Base-by-base conservation (phyloP, 371 early-diverging fungal genomes). In the Syncephalastrum contaminatum region DNA sequence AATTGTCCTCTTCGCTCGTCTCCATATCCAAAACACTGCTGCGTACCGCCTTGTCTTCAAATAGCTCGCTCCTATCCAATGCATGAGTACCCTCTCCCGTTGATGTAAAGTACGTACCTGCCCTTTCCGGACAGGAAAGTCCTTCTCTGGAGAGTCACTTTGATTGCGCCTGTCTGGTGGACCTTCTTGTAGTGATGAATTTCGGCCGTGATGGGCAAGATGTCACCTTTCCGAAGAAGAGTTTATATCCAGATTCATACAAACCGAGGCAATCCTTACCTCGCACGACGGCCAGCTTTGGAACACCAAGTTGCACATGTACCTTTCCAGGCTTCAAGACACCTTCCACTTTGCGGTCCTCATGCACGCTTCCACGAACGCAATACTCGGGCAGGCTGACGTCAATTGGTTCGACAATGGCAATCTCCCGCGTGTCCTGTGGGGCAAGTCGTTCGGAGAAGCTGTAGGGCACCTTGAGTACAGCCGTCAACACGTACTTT, bases 281-380 rank as follows among this genome's bases (percentile, higher is more conserved):
- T 70, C 70, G 65, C 3, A 75, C 80, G 46, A 70, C 64, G 4
- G 73, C 80, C 46, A 63, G 59, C 48, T 65, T 71, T 24, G 66
- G 70, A 27, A 79, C 40, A 3, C 49, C 53, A 8, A 70, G 56
- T 8, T 53, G 30, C 3, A 77, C 63, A 24, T 55, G 65, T 7
- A 63, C 66, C 27, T 59, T 60, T 48, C 59, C 46, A 12, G 52
- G 50, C 40, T 64, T 59, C 2, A 55, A 56, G 13, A 54, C 46
- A 14, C 65, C 63, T 0, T 48, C 50, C 10, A 63, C 21, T 21
- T 55, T 54, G 24, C 60, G 56, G 5, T 62, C 58, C 14, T 66
- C 58, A 43, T 54, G 48, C 7, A 58, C 57, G 12, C 64, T 58
- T 1, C 64, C 66, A 16, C 52, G 50, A 24, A 53, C 51, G 41